Evolutionary conservation across 139 green algal species (phyloP).

Genomic region (Diplosphaera chodatii): DNA sequence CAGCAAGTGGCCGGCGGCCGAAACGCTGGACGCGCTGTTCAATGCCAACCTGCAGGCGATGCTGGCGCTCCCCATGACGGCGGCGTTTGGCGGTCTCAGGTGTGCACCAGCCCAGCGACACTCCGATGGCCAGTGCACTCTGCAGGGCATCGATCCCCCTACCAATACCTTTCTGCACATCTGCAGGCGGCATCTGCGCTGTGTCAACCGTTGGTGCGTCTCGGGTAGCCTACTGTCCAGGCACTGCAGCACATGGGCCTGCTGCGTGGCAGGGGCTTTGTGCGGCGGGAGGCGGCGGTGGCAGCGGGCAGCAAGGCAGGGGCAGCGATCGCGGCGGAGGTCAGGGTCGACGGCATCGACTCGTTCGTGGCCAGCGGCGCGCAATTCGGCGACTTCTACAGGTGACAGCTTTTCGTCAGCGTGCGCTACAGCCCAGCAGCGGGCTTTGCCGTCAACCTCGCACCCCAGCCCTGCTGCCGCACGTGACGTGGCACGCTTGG

Average conservation of each 20-base stretch:
- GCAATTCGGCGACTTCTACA: conserved; percentile 39
- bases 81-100: conserved; percentile 39
- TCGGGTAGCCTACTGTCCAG: no score
- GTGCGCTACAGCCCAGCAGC: background rate
- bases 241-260: no score
- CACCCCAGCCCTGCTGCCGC: no score
- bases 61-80: conserved; percentile 42
- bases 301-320: background rate
- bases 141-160: no score
- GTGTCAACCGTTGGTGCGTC: no score
- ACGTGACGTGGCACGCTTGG: no score
- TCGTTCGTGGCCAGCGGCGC: conserved; percentile 10
- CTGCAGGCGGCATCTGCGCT: no score
- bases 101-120: background rate
- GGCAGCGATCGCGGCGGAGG: conserved; percentile 25
- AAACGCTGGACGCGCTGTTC: conserved; percentile 45
- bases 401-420: background rate
- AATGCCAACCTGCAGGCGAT: conserved; percentile 61
- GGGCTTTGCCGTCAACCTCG: background rate
- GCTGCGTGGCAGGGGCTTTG: conserved; percentile 3
- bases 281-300: background rate
- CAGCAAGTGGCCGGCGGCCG: conserved; percentile 62
- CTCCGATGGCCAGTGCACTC: no score
- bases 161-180: no score
- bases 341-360: conserved; percentile 42